Evolutionary conservation across 2,329 filamentous ascomycete species (phyloP).

Genomic region (Aspergillus floridensis): DNA sequence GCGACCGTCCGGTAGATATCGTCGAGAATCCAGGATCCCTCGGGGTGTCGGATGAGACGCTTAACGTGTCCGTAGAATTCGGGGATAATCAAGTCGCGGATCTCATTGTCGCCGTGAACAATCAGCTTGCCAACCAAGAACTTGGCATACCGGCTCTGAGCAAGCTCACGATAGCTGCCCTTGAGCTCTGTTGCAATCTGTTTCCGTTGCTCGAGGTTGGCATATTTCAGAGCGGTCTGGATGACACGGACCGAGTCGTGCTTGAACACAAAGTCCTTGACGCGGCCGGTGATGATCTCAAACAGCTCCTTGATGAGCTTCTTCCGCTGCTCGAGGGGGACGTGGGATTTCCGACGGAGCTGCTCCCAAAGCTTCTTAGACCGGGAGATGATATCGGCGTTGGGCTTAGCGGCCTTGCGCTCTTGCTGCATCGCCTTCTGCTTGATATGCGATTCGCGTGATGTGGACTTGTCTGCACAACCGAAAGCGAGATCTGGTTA

Average conservation of each 20-base stretch:
- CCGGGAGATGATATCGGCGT: slow-evolving; percentile 82
- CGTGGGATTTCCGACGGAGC: slow-evolving; percentile 86
- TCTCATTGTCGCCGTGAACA: slow-evolving; percentile 83
- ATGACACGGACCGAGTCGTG: slow-evolving; percentile 96
- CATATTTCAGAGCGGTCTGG: slow-evolving; percentile 96
- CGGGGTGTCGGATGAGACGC: slow-evolving; percentile 90
- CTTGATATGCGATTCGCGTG: slow-evolving; percentile 84
- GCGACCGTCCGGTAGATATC: slow-evolving; percentile 91
- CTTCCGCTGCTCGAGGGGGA: slow-evolving; percentile 83
- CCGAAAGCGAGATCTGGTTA: slow-evolving; percentile 11
- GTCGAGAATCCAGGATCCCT: slow-evolving; percentile 96
- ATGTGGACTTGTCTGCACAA: slow-evolving; percentile 63
- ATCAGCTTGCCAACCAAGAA: slow-evolving; percentile 95
- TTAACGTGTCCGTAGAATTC: slow-evolving; percentile 95
- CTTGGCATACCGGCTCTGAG: slow-evolving; percentile 95
- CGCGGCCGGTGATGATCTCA: slow-evolving; percentile 81
- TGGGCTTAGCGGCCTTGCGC: slow-evolving; percentile 87
- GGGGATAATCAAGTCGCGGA: slow-evolving; percentile 82
- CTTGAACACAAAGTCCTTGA: slow-evolving; percentile 97
- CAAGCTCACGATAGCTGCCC: slow-evolving; percentile 78
- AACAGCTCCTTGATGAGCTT: slow-evolving; percentile 86
- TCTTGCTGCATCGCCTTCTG: slow-evolving; percentile 86
- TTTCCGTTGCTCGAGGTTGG: slow-evolving; percentile 76
- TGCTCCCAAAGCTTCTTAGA: slow-evolving; percentile 98
- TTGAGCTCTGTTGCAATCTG: slow-evolving; percentile 83